Base-by-base conservation (phyloP, 495 filamentous ascomycete genomes). In the Penicillium fimorum region DNA sequence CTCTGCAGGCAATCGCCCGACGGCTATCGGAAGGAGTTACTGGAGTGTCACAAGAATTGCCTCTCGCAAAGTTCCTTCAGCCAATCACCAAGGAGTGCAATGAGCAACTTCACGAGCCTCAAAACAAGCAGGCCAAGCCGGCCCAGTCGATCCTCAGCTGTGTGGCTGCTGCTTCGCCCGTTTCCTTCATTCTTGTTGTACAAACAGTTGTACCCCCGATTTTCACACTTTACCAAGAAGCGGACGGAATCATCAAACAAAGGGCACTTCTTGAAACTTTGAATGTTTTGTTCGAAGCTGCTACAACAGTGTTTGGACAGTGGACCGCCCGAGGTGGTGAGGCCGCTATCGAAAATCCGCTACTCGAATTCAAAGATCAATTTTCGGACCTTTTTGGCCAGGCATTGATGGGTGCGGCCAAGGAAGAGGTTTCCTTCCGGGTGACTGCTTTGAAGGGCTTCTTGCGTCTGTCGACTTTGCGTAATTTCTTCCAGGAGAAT, bases 51-150 rank as follows among this genome's bases (percentile, higher is more conserved):
- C 67, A 78, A 27, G 70, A 77, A 30, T 65, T 81, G 17, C 77
- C 83, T 38, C 71, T 89, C 46, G 82, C 82, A 18, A 77, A 81
- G 40, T 90, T 82, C 57, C 71, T 90, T 30, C 77, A 78, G 32
- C 79, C 84, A 12, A 82, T 89, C 49, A 80, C 80, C 12, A 84
- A 85, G 62, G 87, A 90, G 65, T 88, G 86, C 62, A 86, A 86
- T 55, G 82, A 89, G 54, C 84, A 87, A 57, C 68, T 91, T 4
- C 82, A 85, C 58, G 87, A 90, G 58, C 86, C 87, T n/a, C 87
- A 88, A 53, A 85, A 87, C 30, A 90, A 89, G 66, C 84, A 91
- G 63, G 87, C 87, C 10, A 84, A 85, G 67, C 85, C 87, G 13
- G 77, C 84, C 5, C 84, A 86, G 12, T 78, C 82, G 46, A 87